phyloP scores from a whole-genome alignment of 495 filamentous ascomycete species.

The Cairneyella variabilis region DNA sequence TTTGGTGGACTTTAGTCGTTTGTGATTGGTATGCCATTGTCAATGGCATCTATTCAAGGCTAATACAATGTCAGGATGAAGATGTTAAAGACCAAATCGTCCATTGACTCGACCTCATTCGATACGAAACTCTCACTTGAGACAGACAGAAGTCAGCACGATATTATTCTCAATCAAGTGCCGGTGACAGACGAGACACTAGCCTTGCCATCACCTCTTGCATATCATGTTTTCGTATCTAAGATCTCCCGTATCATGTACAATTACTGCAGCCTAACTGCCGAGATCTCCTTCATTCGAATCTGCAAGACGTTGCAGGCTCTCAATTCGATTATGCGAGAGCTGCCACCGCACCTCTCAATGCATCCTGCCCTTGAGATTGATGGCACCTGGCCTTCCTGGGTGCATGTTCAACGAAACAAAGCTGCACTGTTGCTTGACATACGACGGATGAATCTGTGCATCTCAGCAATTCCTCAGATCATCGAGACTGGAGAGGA shows the following conservation, averaged over 20 bases:
- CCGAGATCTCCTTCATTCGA: not conserved
- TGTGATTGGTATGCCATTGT: constrained; percentile 3
- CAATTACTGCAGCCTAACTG: not conserved
- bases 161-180: not conserved
- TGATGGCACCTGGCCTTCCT: not conserved
- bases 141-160: not conserved
- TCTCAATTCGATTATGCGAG: not conserved
- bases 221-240: not conserved
- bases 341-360: not conserved
- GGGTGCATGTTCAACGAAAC: not conserved
- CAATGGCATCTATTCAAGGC: too few species aligned
- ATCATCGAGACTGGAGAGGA: not conserved
- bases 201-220: not conserved
- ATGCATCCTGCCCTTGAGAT: not conserved
- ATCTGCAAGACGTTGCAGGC: not conserved
- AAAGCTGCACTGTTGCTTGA: not conserved
- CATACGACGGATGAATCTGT: not conserved
- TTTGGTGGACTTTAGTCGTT: constrained; percentile 6
- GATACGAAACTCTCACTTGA: not conserved
- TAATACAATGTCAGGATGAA: not conserved
- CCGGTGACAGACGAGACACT: not conserved
- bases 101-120: not conserved
- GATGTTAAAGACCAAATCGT: not conserved
- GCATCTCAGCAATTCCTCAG: not conserved
- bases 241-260: not conserved